Evolutionary conservation across 2,329 filamentous ascomycete genomes (phyloP), one percentile per base, ranked within the genome.

Genomic region (Penicillium expansum): DNA sequence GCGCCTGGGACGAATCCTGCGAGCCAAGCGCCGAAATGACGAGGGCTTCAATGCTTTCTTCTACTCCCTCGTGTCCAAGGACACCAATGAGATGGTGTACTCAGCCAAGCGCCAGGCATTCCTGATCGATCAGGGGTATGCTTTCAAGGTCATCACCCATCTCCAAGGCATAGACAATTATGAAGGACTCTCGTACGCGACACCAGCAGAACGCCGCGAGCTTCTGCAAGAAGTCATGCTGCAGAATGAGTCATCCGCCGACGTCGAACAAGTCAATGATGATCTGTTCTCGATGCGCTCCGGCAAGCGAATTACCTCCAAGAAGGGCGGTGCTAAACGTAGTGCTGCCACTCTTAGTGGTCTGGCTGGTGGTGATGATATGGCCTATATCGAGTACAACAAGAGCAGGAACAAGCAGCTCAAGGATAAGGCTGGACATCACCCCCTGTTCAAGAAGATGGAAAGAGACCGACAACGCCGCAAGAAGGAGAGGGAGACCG

Each of bases 11-110:
- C 88, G 94, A 50, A 97, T 99, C 67, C 84, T 99, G 3, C 85
- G 94, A 76, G 94, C 94, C 14, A 99, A 99, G 77, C 86, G 94
- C 18, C 85, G 94, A 71, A 97, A 97, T 67, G 94, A 99, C 66
- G 94, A 97, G 73, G 94, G 94, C 8, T 99, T 99, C 76, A 99
- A 99, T 71, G 94, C 94, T 0, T 99, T 97, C 75, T 99, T 99
- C 79, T 99, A 99, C 77, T 96, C 91, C 0, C 83, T 99, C 0
- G 94, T 99, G 4, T 96, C 91, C 6, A 97, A 97, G 73, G 94
- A 99, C 71, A 99, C 94, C 0, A 88, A 92, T 60, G 94, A 99
- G 74, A 97, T 99, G 93, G 94, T 87, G 71, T 99, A 96, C 74
- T 97, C 93, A 0, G 92, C 92, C 4, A 97, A 97, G 75, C 85